These are phyloP conservation scores for Tricholoma terreum DNA, from an alignment of 768 basidiomycete genomes.

Conservation along the genomic window DNA sequence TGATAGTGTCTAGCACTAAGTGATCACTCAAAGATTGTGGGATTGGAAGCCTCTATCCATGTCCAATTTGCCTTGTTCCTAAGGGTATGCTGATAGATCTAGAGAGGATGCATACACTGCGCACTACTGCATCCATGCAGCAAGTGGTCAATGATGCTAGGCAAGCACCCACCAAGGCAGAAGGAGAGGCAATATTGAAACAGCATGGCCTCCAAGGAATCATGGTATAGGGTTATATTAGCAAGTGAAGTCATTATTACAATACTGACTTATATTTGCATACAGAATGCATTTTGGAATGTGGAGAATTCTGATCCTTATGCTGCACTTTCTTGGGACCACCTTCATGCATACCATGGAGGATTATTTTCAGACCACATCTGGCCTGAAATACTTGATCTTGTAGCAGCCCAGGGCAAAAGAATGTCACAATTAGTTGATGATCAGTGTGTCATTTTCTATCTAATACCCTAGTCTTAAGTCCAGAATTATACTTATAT, in stretches of 20 bases:
- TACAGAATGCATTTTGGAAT: constrained; percentile 41
- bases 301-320: constrained; percentile 32
- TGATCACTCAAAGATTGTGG: no score
- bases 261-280: no score
- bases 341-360: constrained; percentile 31
- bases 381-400: constrained; percentile 19
- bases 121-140: constrained; percentile 14
- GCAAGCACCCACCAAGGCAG: background rate
- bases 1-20: no score
- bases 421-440: constrained; percentile 14
- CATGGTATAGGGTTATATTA: constrained; percentile 17
- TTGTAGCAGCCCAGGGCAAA: constrained; percentile 13
- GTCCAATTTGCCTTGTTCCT: constrained; percentile 31
- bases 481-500: background rate
- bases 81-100: constrained; percentile 21
- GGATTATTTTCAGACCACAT: constrained; percentile 36
- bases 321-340: constrained; percentile 34
- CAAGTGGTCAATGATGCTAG: constrained; percentile 10
- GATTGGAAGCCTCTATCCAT: constrained; percentile 22
- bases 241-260: background rate
- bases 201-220: constrained; percentile 18
- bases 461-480: no score
- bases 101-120: constrained; percentile 4
- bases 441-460: constrained; percentile 21
- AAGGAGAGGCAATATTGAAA: constrained; percentile 21